Percentiles rank a stretch among this genome's conserved stretches.
These are phyloP conservation scores for Solanum pennellii DNA, from an alignment of 257 asterid species.

Conservation along the genomic window DNA sequence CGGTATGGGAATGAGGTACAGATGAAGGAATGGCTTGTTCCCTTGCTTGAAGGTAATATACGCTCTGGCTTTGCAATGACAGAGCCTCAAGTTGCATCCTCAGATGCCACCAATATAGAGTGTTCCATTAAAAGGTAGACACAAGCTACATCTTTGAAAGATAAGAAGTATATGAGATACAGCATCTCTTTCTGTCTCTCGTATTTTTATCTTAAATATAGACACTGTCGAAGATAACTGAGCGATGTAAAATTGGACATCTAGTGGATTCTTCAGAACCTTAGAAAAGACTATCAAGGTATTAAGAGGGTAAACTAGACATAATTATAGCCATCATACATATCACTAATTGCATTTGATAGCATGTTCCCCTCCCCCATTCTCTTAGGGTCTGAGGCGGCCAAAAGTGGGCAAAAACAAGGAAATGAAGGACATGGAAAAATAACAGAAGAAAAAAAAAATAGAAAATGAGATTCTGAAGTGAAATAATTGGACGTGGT, in stretches of 20 bases:
- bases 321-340: neutral
- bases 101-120: slow-evolving; percentile 95
- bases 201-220: neutral
- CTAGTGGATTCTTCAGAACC: neutral
- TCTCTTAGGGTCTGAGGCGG: neutral
- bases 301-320: neutral
- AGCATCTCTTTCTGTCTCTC: neutral
- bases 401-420: neutral
- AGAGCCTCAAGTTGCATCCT: slow-evolving; percentile 96
- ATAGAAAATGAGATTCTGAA: neutral
- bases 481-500: neutral
- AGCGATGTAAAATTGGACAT: neutral
- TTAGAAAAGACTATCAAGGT: neutral
- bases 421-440: neutral
- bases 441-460: neutral
- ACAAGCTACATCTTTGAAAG: neutral
- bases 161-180: neutral
- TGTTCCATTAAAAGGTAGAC: slow-evolving; percentile 80
- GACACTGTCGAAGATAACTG: neutral
- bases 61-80: slow-evolving; percentile 99
- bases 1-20: slow-evolving; percentile 86
- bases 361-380: neutral
- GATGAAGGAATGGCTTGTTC: slow-evolving; percentile 71
- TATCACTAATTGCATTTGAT: neutral
- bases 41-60: slow-evolving; percentile 79